Evolutionary conservation across 495 filamentous ascomycete species (phyloP).

Genomic region (Penicillium flavigenum): DNA sequence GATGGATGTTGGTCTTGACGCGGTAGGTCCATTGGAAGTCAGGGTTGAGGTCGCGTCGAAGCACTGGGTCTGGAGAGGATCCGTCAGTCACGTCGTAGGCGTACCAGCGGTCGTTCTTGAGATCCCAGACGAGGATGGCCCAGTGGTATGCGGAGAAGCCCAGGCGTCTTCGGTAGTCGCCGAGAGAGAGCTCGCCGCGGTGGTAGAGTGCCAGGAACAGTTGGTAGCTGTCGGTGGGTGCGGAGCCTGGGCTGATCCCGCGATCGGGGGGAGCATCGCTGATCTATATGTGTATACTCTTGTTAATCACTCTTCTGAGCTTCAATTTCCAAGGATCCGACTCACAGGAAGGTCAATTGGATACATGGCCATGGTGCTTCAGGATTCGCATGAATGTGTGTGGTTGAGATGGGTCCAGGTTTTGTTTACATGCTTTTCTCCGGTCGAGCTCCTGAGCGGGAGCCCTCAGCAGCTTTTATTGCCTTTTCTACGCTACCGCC

Average conservation of each 20-base stretch:
- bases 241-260: background rate
- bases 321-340: background rate
- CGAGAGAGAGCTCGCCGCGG: slow-evolving; percentile 21
- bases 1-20: background rate
- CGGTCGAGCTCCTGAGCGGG: background rate
- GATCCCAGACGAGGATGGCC: slow-evolving; percentile 17
- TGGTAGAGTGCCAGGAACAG: slow-evolving; percentile 19
- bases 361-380: background rate
- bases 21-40: slow-evolving; percentile 9
- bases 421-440: background rate
- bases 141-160: slow-evolving; percentile 23
- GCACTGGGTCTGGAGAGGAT: background rate
- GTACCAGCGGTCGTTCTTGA: background rate
- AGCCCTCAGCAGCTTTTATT: background rate
- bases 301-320: background rate
- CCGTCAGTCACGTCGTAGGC: slow-evolving; percentile 11
- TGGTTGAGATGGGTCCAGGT: background rate
- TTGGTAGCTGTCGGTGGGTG: slow-evolving; percentile 4
- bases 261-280: background rate
- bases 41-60: background rate
- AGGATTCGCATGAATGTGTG: background rate
- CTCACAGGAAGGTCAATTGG: background rate
- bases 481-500: background rate
- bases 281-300: background rate
- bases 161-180: slow-evolving; percentile 14